Evolutionary conservation across 2,329 filamentous ascomycete species (phyloP).

Genomic region (Neonectria neomacrospora): DNA sequence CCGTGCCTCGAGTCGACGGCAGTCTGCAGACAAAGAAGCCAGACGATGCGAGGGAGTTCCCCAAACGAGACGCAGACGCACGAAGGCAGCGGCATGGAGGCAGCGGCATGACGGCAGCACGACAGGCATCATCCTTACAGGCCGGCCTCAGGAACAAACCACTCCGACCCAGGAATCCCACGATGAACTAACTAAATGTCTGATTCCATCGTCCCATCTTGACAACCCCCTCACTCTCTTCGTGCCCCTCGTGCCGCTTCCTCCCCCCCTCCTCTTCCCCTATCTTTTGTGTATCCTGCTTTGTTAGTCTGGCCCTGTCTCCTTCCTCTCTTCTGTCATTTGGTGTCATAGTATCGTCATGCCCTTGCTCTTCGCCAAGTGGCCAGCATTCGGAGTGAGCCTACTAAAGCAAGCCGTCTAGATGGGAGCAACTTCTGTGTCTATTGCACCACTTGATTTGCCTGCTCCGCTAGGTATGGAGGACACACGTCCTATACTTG

Average conservation of each 20-base stretch:
- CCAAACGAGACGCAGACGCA: background rate
- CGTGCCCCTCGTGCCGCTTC: constrained; percentile 10
- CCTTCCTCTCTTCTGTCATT: background rate
- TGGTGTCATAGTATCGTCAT: background rate
- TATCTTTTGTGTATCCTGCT: constrained; percentile 1
- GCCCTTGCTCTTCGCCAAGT: background rate
- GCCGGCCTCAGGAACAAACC: constrained; percentile 5
- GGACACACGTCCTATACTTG: background rate
- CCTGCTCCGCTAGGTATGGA: background rate
- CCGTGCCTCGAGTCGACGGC: background rate
- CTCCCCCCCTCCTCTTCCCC: constrained; percentile 5
- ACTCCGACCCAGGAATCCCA: constrained; percentile 3
- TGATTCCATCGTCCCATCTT: constrained; percentile 25
- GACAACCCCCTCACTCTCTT: constrained; percentile 6
- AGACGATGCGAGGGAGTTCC: background rate
- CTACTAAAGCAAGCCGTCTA: background rate
- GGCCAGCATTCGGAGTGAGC: background rate
- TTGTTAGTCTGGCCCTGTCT: background rate
- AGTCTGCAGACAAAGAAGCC: background rate
- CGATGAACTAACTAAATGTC: constrained; percentile 12
- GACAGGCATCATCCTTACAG: background rate
- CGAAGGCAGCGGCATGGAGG: constrained; percentile 7
- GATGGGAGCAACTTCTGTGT: background rate
- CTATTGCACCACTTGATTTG: background rate
- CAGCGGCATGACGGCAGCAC: constrained; percentile 5